Base-by-base conservation (phyloP, 2,329 filamentous ascomycete genomes). In the Ophiostoma populinum region DNA sequence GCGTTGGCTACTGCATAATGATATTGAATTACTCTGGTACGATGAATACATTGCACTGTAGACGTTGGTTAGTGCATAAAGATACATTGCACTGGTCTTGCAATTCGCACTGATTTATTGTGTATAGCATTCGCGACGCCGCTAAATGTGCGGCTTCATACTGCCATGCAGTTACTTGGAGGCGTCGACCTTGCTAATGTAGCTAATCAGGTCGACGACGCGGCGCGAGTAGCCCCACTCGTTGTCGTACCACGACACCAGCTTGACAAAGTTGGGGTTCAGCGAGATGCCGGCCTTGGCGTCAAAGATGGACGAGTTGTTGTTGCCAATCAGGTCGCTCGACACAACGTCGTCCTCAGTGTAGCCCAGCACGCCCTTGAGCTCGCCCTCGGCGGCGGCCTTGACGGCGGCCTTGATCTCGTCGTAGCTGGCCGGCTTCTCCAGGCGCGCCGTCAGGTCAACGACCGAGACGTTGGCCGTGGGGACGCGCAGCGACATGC, bases 221-320 rank as follows among this genome's bases (percentile, higher is more conserved):
- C 80, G 90, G 68, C 86, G 86, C 62, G 81, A 92, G 80, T 98
- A 95, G 56, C 86, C 90, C 85, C 86, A 94, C 75, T 95, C 87
- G 73, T 95, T 95, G 73, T 93, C 85, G 67, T 93, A 93, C 90
- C 87, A 95, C 53, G 77, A 77, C 59, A 94, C 80, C 44, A 98
- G 74, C 80, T 98, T 98, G 73, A 93, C 76, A 61, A 95, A 95
- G 77, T 94, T 86, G 55, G 85, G 64, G 76, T 95, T 98, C 52
- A 98, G 79, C 48, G 86, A 80, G 65, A 98, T 95, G 73, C 90
- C 90, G 43, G 90, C 90, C 80, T 93, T 92, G 62, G 85, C 86
- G 61, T 98, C 90, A 64, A 98, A 94, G 74, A 95, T 92, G 67
- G 86, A 94, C 48, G 86, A 94, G 75, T 75, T 63, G 58, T 67